Evolutionary conservation across 352 stramenopile species (phyloP).

Genomic region (Blastocystis sp.): DNA sequence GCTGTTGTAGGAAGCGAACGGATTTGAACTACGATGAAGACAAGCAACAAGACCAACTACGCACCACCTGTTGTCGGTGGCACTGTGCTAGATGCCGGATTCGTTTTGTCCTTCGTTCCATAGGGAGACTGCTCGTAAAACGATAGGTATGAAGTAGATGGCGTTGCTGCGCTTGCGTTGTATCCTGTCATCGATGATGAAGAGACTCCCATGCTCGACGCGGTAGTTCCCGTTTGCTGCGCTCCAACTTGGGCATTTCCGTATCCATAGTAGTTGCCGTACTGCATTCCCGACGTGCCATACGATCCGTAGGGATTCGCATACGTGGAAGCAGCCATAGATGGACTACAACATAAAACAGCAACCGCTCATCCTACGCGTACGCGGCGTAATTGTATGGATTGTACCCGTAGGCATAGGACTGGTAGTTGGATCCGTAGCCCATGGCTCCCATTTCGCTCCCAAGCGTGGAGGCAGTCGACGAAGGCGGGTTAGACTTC

Average conservation of each 20-base stretch:
- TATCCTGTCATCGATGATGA: background rate
- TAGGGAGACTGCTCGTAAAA: background rate
- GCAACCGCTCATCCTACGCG: background rate
- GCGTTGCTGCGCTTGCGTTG: background rate
- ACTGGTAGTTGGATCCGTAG: conserved; percentile 2
- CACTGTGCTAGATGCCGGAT: background rate
- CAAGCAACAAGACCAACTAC: conserved; percentile 2
- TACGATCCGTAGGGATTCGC: conserved; percentile 13
- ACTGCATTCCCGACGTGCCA: conserved; percentile 10
- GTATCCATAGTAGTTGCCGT: conserved; percentile 43
- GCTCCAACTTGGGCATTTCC: conserved; percentile 11
- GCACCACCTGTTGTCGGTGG: background rate
- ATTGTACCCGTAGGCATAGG: conserved; percentile 12
- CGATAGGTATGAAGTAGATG: background rate
- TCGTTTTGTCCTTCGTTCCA: background rate
- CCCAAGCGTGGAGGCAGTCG: background rate
- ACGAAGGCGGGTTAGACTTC: background rate
- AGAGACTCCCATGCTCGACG: background rate
- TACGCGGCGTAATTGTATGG: background rate
- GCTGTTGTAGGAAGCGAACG: conserved; percentile 46
- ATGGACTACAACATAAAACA: conserved; percentile 23
- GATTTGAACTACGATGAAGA: conserved; percentile 48
- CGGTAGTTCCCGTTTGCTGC: background rate
- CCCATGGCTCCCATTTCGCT: background rate
- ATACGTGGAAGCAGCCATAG: background rate